phyloP scores from a whole-genome alignment of 768 basidiomycete genomes.

The Rhizopogon vulgaris region DNA sequence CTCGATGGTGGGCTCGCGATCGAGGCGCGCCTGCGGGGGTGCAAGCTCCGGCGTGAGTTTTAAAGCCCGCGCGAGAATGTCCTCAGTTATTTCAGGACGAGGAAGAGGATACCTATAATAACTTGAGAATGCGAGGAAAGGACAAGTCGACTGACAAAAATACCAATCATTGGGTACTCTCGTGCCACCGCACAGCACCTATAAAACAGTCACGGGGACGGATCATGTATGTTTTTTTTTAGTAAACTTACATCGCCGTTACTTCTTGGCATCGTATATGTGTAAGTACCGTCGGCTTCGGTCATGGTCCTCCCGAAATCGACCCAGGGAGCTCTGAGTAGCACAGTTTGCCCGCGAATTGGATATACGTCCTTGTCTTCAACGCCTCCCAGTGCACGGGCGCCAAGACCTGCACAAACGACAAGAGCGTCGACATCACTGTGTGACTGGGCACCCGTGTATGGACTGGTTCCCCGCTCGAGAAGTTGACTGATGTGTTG shows the following conservation, averaged over 20 bases:
- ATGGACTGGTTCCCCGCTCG: conserved; percentile 5
- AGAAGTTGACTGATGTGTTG: conserved; percentile 63
- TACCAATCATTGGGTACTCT: conserved; percentile 58
- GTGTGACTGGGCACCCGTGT: conserved; percentile 2
- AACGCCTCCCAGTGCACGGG: conserved; percentile 44
- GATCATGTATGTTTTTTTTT: background rate
- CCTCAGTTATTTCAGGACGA: conserved; percentile 53
- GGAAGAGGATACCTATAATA: conserved; percentile 53
- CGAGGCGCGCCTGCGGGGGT: conserved; percentile 44
- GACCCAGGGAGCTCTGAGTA: conserved; percentile 45
- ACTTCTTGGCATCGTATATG: conserved; percentile 31
- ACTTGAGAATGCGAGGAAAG: background rate
- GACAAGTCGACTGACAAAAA: background rate
- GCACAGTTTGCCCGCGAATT: conserved; percentile 39
- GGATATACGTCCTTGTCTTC: conserved; percentile 44
- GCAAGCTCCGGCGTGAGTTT: conserved; percentile 52
- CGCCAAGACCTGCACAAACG: conserved; percentile 65
- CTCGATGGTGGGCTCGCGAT: conserved; percentile 40
- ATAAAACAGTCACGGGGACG: background rate
- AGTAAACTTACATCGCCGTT: conserved; percentile 33
- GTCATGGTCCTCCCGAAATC: conserved; percentile 29
- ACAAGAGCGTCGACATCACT: conserved; percentile 46
- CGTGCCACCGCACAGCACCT: conserved; percentile 60
- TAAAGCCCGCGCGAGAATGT: conserved; percentile 50
- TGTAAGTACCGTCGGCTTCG: conserved; percentile 22